Evolutionary conservation across 2,329 filamentous ascomycete species (phyloP), one percentile per base, ranked within the genome.

Genomic region (Tolypocladium ovalisporum): DNA sequence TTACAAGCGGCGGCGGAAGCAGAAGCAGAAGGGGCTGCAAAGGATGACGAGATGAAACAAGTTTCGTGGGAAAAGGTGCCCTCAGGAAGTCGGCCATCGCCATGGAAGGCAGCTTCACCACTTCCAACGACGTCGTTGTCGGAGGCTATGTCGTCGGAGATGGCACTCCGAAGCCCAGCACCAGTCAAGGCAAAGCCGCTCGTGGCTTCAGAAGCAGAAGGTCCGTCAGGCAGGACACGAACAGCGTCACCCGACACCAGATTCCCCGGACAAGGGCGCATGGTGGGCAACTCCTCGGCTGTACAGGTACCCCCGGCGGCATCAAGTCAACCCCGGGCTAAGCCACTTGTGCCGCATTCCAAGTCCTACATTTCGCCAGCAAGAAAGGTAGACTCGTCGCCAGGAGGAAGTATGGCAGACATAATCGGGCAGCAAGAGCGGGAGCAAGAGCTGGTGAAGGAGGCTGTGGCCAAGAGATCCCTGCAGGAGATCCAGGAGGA

Each of bases 401-500:
- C 87, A 4, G 87, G 89, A 3, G 75, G 91, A 15, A 91, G 87
- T 37, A 87, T 99, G 75, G 83, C 86, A 19, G 90, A 96, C 63
- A 99, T 99, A 58, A 87, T 97, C 17, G 85, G 86, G 9, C 85
- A 96, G 66, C 91, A 99, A 72, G 84, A 87, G 69, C 84, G 84
- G 10, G 92, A 97, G 68, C 94, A 95, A 67, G 84, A 90, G 58
- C 82, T 84, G 22, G 85, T 95, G 60, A 87, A 84, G 56, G 92
- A 96, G 68, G 90, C 91, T 1, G 86, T 86, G 13, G 89, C 91
- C 2, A 97, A 96, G 73, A 83, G 93, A 57, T 94, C 89, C 61
- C 75, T 99, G 35, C 86, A 95, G 67, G 94, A 97, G 61, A 99
- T 99, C 59, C 94, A 99, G 70, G 85, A 94, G 62, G 94, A 99